Evolutionary conservation across 225 moss, liverwort and hornwort genomes (phyloP).

Genomic region (Polytrichum commune): DNA sequence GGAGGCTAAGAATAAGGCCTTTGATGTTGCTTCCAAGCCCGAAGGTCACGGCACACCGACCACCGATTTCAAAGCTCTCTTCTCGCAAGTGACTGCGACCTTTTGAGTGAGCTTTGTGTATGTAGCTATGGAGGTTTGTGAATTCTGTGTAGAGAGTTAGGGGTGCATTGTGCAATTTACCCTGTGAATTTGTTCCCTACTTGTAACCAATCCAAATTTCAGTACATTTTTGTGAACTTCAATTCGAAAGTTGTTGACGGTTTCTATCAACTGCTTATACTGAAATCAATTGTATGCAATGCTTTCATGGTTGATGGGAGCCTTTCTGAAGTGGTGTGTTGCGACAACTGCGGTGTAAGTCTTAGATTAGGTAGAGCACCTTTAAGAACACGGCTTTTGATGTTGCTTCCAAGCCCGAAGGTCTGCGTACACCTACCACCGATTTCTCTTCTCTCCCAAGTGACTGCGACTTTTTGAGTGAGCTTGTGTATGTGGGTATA

Average conservation of each 20-base stretch:
- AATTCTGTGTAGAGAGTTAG: not conserved
- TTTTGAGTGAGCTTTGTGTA: constrained; percentile 22
- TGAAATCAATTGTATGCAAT: no score
- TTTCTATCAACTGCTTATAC: no score
- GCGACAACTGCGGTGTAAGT: no score
- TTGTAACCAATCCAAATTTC: not conserved
- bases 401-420: constrained; percentile 49
- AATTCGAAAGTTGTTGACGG: not conserved
- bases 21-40: constrained; percentile 51
- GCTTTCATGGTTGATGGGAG: no score
- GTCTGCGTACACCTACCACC: constrained; percentile 38
- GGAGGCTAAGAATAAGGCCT: constrained; percentile 40
- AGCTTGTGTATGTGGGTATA: no score
- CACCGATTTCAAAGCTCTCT: constrained; percentile 46
- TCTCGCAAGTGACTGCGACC: constrained; percentile 25
- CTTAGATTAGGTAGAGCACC: no score
- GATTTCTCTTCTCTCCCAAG: constrained; percentile 38
- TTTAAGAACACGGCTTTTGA: constrained; percentile 40
- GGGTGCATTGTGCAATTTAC: not conserved
- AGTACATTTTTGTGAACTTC: not conserved
- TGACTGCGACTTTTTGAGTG: constrained; percentile 36
- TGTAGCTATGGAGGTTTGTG: not conserved
- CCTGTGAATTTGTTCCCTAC: not conserved
- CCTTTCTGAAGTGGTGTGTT: no score
- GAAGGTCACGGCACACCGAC: constrained; percentile 50